phyloP scores from a whole-genome alignment of 176 grass and related monocot species.

The Bonia amplexicaulis region DNA sequence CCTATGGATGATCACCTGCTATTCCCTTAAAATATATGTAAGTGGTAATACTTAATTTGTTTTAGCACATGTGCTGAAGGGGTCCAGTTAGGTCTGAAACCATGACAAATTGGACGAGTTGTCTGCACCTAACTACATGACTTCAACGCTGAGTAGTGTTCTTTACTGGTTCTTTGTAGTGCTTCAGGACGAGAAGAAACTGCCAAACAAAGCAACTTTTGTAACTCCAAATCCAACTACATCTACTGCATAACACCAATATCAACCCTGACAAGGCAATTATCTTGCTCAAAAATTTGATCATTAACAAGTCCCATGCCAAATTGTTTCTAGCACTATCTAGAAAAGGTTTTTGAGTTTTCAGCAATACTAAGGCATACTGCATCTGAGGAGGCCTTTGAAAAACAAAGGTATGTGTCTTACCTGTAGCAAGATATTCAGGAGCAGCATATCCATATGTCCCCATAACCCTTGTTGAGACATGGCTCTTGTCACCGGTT shows the following conservation, averaged over 20 bases:
- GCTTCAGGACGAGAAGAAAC: slow-evolving; percentile 5
- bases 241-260: neutral
- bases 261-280: neutral
- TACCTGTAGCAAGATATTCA: slow-evolving; percentile 84
- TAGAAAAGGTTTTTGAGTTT: neutral
- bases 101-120: slow-evolving; percentile 16
- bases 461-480: slow-evolving; percentile 90
- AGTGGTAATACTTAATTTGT: neutral
- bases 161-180: slow-evolving; percentile 6
- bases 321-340: neutral
- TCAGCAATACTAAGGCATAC: neutral
- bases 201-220: slow-evolving; percentile 21
- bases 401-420: neutral
- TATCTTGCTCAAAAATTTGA: neutral
- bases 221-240: neutral
- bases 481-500: slow-evolving; percentile 77
- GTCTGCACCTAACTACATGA: slow-evolving; percentile 29
- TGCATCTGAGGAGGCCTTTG: neutral
- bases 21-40: neutral
- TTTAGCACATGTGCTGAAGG: slow-evolving; percentile 26
- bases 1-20: neutral
- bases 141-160: neutral
- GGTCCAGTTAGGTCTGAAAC: slow-evolving; percentile 30
- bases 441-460: slow-evolving; percentile 83
- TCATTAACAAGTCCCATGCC: neutral